A percentile compares a stretch with the other conserved stretches of the same genome.
Evolutionary conservation across 2,329 filamentous ascomycete species (phyloP).

Genomic region (Pezicula neosporulosa): DNA sequence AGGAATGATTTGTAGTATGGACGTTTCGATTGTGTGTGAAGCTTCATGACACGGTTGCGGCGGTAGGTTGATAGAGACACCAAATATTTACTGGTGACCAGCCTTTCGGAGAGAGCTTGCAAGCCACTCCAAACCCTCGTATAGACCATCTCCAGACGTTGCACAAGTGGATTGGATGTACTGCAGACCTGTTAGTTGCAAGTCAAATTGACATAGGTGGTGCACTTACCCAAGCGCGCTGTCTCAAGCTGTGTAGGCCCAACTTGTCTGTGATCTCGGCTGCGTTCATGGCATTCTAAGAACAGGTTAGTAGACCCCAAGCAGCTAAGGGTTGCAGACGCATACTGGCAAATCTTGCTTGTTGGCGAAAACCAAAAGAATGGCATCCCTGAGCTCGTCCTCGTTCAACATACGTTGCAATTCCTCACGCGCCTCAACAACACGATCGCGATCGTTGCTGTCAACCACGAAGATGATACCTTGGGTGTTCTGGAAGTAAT

Average conservation of each 20-base stretch:
- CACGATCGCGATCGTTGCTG: conserved; percentile 97
- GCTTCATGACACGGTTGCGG: conserved; percentile 22
- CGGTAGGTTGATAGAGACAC: conserved; percentile 7
- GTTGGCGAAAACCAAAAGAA: conserved; percentile 97
- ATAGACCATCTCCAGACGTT: conserved; percentile 98
- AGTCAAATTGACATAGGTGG: neutral
- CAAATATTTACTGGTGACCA: conserved; percentile 53
- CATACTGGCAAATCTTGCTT: conserved; percentile 98
- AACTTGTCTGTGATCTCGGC: conserved; percentile 99
- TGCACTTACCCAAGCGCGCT: conserved; percentile 91
- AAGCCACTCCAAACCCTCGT: conserved; percentile 96
- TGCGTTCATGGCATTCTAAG: conserved; percentile 97
- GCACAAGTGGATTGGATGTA: conserved; percentile 99
- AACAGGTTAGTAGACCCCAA: conserved; percentile 25
- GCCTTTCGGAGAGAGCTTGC: conserved; percentile 79
- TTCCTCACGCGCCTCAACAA: conserved; percentile 94
- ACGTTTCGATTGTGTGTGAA: conserved; percentile 26
- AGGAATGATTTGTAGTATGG: conserved; percentile 25
- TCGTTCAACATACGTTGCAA: conserved; percentile 98
- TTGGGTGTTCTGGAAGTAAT: conserved; percentile 99
- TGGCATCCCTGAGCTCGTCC: conserved; percentile 95
- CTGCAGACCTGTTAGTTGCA: conserved; percentile 41
- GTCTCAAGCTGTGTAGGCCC: conserved; percentile 96
- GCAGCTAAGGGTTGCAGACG: conserved; percentile 19
- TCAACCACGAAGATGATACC: conserved; percentile 99